Conservation (phyloP, 2,329 filamentous ascomycete genomes). For the Graphilbum sp. region DNA sequence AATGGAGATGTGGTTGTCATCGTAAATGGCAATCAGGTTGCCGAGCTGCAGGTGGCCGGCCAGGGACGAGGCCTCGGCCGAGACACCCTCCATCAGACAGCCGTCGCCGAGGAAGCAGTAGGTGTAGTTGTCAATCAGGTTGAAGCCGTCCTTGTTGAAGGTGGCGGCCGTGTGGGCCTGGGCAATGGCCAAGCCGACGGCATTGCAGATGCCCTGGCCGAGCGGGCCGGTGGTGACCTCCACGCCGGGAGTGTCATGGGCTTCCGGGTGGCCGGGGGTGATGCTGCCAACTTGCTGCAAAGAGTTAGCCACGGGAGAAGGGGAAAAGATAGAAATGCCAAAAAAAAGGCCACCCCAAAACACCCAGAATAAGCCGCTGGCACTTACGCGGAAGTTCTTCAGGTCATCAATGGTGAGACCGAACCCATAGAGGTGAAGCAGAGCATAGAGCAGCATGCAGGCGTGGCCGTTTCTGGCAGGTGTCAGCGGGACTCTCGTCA, state of each 20-base stretch:
- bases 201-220: slow-evolving; percentile 92
- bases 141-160: slow-evolving; percentile 95
- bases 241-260: slow-evolving; percentile 89
- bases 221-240: slow-evolving; percentile 98
- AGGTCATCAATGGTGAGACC: slow-evolving; percentile 73
- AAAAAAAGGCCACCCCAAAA: too few relatives aligned
- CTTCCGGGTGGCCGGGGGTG: slow-evolving; percentile 90
- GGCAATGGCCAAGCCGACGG: slow-evolving; percentile 93
- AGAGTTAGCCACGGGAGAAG: not conserved
- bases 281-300: slow-evolving; percentile 44
- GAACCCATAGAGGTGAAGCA: slow-evolving; percentile 95
- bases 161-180: slow-evolving; percentile 78
- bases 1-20: slow-evolving; percentile 94
- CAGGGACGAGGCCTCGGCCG: slow-evolving; percentile 76
- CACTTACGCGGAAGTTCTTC: slow-evolving; percentile 85
- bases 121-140: slow-evolving; percentile 91
- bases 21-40: slow-evolving; percentile 92
- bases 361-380: not conserved
- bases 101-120: slow-evolving; percentile 95
- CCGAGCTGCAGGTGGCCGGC: slow-evolving; percentile 95
- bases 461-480: slow-evolving; percentile 76
- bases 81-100: slow-evolving; percentile 96
- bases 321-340: too few relatives aligned
- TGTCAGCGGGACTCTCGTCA: not conserved
- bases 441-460: slow-evolving; percentile 98